Evolutionary conservation across 2,329 filamentous ascomycete species (phyloP), one percentile per base, ranked within the genome.

Genomic region (Fusarium longipes): DNA sequence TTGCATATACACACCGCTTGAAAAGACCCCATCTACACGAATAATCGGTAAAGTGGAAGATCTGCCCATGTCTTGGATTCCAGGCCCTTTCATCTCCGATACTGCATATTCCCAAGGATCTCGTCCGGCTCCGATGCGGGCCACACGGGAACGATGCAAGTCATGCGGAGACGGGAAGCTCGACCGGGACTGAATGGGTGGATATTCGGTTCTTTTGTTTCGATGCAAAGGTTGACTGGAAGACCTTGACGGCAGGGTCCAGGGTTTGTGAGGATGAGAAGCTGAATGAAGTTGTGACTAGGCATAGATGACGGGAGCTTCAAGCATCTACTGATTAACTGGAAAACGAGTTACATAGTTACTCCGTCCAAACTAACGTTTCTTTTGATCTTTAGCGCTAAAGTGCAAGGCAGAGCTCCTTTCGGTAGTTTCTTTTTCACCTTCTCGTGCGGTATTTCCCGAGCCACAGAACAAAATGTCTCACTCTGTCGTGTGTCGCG

Each of bases 91-190:
- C 54, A 65, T 67, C 54, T 65, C 63, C 48, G 48, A 39, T 40
- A 15, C 29, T 54, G 25, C 45, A 54, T 57, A 24, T n/a, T 32
- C 36, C 25, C 42, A 47, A 32, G 50, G 32, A 25, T 43, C 15
- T 43, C 15, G 24, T 64, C 50, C 59, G 64, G 50, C 45, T 61
- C 64, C 54, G 64, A 52, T 36, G 53, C 44, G 25, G 65, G 44
- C 22, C 44, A 35, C 20, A 5, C 44, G 44, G 30, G 44, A n/a
- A 42, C 17, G 39, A 50, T 63, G 58, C 32, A 63, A 22, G 58
- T 63, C 27, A 57, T 49, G 38, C 38, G 35, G 44, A 48, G 25
- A 25, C 39, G 36, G 43, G 30, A 60, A 25, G 42, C 22, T 43
- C 17, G 29, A 42, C 36, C 29, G 29, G 20, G 20, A n/a, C 33